Evolutionary conservation across 1,284 basidiomycete species (phyloP).

Genomic region (Retiboletus flavoniger): DNA sequence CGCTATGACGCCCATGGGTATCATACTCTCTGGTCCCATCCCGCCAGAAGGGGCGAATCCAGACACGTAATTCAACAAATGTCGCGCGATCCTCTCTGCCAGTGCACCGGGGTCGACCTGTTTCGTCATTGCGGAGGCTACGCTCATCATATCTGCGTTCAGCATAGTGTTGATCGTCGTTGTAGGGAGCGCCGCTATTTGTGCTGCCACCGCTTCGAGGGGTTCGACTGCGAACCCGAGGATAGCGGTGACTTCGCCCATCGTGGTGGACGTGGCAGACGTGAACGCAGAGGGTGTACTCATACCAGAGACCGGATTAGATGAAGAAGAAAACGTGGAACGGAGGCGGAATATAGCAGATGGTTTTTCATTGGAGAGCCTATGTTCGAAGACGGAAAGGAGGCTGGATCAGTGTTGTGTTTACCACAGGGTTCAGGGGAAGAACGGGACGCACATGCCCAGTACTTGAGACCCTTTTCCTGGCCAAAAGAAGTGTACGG

Average conservation of each 20-base stretch:
- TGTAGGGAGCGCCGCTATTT: conserved; percentile 49
- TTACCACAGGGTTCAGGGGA: neutral
- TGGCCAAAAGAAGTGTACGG: conserved; percentile 89
- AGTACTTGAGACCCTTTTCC: conserved; percentile 85
- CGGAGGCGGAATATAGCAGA: conserved; percentile 89
- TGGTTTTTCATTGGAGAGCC: conserved; percentile 88
- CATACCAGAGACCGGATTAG: conserved; percentile 45
- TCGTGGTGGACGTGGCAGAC: conserved; percentile 35
- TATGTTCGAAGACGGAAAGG: conserved; percentile 30
- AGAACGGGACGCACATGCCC: conserved; percentile 64
- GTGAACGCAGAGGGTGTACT: conserved; percentile 57
- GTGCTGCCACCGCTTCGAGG: conserved; percentile 53
- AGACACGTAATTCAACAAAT: conserved; percentile 83
- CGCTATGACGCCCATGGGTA: conserved; percentile 75
- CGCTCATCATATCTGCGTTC: conserved; percentile 4
- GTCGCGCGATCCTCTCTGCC: conserved; percentile 68
- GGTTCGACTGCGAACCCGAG: conserved; percentile 75
- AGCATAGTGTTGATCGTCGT: conserved; percentile 37
- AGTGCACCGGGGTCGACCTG: conserved; percentile 40
- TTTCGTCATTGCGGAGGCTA: conserved; percentile 11
- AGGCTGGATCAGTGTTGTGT: neutral
- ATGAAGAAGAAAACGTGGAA: conserved; percentile 58
- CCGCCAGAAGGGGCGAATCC: conserved; percentile 63
- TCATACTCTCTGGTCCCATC: conserved; percentile 60
- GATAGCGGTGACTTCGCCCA: conserved; percentile 58